These are phyloP conservation scores for Nicotiana sylvestris DNA, from an alignment of 257 asterid species.

Conservation along the genomic window DNA sequence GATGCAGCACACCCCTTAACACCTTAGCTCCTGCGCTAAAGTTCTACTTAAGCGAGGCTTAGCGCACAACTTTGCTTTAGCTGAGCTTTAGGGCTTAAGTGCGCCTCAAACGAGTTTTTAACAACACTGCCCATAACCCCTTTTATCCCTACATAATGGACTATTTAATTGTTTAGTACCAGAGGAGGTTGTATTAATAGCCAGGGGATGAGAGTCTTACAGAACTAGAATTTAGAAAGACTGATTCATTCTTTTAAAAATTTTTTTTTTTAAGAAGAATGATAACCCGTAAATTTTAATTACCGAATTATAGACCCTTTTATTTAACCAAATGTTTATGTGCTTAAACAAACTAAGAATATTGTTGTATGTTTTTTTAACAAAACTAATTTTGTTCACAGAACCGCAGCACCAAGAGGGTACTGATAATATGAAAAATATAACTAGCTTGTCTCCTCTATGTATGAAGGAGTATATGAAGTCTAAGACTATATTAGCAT, in stretches of 20 bases:
- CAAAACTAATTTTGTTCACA: background rate
- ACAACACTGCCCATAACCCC: background rate
- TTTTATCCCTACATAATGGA: background rate
- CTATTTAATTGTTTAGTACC: background rate
- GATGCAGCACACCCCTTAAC: too few relatives aligned
- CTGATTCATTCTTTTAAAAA: too few relatives aligned
- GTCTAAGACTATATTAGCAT: background rate
- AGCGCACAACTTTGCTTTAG: too few relatives aligned
- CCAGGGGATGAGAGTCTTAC: background rate
- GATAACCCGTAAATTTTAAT: background rate
- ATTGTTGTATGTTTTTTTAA: background rate
- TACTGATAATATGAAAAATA: background rate
- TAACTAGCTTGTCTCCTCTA: background rate
- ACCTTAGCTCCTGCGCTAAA: too few relatives aligned
- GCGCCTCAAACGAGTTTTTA: too few relatives aligned
- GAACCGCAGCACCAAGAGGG: background rate
- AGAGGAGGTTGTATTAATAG: background rate
- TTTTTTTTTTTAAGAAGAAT: background rate
- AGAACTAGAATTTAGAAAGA: background rate
- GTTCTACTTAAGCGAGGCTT: too few relatives aligned
- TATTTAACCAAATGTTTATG: background rate
- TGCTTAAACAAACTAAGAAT: background rate
- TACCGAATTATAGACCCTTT: background rate
- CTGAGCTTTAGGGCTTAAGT: too few relatives aligned
- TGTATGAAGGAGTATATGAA: constrained; percentile 5